Base-by-base conservation (phyloP, 306 rosid genomes). In the Hylodesmum podocarpum region DNA sequence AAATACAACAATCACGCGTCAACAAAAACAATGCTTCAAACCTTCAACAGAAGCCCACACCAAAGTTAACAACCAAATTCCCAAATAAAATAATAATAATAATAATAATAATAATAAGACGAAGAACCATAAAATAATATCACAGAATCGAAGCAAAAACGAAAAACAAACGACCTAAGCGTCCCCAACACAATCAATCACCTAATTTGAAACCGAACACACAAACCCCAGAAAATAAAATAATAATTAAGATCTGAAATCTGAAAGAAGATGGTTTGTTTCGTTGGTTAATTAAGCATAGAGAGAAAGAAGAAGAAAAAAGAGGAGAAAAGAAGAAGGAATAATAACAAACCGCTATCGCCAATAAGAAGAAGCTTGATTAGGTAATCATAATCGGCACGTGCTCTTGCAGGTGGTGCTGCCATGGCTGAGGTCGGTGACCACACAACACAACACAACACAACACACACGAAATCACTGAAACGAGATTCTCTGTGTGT, bases 321-420 rank as follows among this genome's bases (percentile, higher is more conserved):
- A 31, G 4, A 57, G 39, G 7, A 13, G 1, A 2, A 47, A 29
- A 18, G 15, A 31, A 6, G 47, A 28, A 4, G 24, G 1, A 8
- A 39, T 33, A 2, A 33, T n/a, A 47, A 78, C 84, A 58, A 43
- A 88, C 93, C 96, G 71, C 96, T 91, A 29, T 91, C 93, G 66
- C 96, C 96, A 57, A 91, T 88, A 62, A 91, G 96, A 72, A 91
- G 92, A 70, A 91, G 91, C 87, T 91, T 91, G 77, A 91, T 88
- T 73, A 88, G 93, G 73, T 83, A 85, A 85, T 91, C 96, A 84
- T 88, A 82, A 87, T 87, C 91, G 55, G 93, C 91, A 72, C 91
- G 93, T 66, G 89, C 91, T 83, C 93, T 85, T 28, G 84, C 87
- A 63, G 96, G 87, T 66, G 86, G 84, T 33, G 93, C 87, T 72